phyloP scores from a whole-genome alignment of 2,329 filamentous ascomycete genomes.

The Myriosclerotinia curreyana region DNA sequence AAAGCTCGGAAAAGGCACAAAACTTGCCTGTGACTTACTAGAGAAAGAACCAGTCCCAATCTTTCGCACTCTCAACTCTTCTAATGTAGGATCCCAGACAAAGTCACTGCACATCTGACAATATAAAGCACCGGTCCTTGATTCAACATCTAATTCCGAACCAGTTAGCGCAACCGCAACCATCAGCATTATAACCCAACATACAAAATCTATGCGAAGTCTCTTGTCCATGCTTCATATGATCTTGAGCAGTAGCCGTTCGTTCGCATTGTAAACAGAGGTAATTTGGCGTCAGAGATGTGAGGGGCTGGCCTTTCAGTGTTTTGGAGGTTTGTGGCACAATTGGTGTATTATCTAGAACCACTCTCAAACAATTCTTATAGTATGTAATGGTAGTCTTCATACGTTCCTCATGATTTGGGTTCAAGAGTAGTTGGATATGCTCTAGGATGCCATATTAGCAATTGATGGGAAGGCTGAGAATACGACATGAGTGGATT shows the following conservation, averaged over 20 bases:
- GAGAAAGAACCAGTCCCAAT: conserved; percentile 64
- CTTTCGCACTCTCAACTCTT: conserved; percentile 70
- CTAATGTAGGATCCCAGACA: conserved; percentile 77
- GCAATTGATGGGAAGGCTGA: conserved; percentile 31
- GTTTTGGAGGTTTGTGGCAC: conserved; percentile 63
- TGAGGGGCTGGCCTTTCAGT: conserved; percentile 54
- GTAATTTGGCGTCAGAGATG: conserved; percentile 65
- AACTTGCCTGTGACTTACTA: conserved; percentile 46
- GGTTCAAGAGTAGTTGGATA: conserved; percentile 62
- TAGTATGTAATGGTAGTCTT: conserved; percentile 70
- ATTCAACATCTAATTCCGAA: conserved; percentile 66
- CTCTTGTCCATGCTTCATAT: conserved; percentile 63
- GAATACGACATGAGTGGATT: conserved; percentile 17
- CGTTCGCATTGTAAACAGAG: conserved; percentile 71
- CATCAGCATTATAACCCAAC: conserved; percentile 25
- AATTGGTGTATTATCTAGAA: conserved; percentile 65
- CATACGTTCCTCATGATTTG: conserved; percentile 58
- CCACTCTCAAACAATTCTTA: conserved; percentile 65
- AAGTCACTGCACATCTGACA: conserved; percentile 81
- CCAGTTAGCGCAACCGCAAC: conserved; percentile 18
- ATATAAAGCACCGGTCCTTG: conserved; percentile 69
- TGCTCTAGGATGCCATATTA: conserved; percentile 56
- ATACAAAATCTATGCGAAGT: conserved; percentile 73
- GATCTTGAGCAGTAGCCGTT: conserved; percentile 64
- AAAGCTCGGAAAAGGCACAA: not conserved